These are phyloP conservation scores for Begonia loranthoides DNA, from an alignment of 306 rosid species.

Conservation along the genomic window DNA sequence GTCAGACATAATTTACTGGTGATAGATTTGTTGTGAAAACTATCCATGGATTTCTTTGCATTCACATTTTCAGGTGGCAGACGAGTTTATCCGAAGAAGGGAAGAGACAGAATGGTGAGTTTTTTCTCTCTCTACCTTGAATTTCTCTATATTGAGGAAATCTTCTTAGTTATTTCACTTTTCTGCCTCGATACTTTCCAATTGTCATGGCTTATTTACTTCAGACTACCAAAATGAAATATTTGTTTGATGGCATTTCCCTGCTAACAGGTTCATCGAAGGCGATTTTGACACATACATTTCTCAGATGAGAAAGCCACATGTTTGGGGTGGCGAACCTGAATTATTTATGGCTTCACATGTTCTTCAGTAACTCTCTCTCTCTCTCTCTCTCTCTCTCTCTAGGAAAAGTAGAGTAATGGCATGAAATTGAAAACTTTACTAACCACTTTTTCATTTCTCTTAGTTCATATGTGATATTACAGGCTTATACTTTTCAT, in stretches of 20 bases:
- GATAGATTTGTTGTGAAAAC: no score
- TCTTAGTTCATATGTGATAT: no score
- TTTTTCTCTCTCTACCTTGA: slow-evolving; percentile 7
- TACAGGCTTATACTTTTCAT: no score
- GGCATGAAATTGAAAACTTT: not conserved
- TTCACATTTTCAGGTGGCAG: slow-evolving; percentile 54
- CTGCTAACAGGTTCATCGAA: slow-evolving; percentile 69
- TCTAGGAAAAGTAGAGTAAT: not conserved
- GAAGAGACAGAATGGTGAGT: slow-evolving; percentile 88
- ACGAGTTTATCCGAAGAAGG: slow-evolving; percentile 79
- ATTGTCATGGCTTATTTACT: no score
- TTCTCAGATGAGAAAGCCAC: slow-evolving; percentile 64
- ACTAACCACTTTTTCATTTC: no score
- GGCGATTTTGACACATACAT: slow-evolving; percentile 77
- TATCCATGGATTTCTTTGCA: no score
- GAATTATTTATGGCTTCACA: slow-evolving; percentile 90
- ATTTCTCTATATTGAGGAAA: not conserved
- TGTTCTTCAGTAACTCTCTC: slow-evolving; percentile 54
- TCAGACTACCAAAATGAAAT: no score
- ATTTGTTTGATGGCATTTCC: slow-evolving; percentile 13
- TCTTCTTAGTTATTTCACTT: no score
- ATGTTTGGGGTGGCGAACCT: slow-evolving; percentile 97
- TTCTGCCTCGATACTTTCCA: no score
- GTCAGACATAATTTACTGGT: no score
- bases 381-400: slow-evolving; percentile 15